These are phyloP conservation scores for Lepidium campestre DNA, from an alignment of 441 rosid genomes.

Conservation along the genomic window DNA sequence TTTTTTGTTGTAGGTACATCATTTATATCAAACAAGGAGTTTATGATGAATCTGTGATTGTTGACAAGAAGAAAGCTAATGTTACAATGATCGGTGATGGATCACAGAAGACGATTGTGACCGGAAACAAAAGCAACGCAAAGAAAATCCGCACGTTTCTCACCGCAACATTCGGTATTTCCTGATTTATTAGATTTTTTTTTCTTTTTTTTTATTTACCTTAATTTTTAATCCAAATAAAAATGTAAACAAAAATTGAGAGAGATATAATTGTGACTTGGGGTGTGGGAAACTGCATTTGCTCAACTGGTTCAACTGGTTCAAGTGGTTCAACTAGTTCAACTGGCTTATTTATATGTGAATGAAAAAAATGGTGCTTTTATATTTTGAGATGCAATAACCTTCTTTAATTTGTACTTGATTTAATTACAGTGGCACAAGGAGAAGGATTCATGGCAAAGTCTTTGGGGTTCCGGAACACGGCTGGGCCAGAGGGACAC, in stretches of 20 bases:
- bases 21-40: slow-evolving; percentile 60
- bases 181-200: too few relatives aligned
- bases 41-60: slow-evolving; percentile 52
- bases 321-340: too few relatives aligned
- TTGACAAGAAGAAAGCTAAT: slow-evolving; percentile 51
- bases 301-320: too few relatives aligned
- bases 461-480: slow-evolving; percentile 73
- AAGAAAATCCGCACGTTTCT: slow-evolving; percentile 50
- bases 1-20: slow-evolving; percentile 35
- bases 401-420: background rate
- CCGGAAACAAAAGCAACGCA: slow-evolving; percentile 45
- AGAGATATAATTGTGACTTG: background rate
- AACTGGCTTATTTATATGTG: too few relatives aligned
- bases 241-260: background rate
- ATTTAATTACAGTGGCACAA: slow-evolving; percentile 32
- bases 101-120: slow-evolving; percentile 56
- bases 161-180: slow-evolving; percentile 57
- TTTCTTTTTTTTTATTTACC: too few relatives aligned
- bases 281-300: too few relatives aligned
- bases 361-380: too few relatives aligned
- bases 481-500: slow-evolving; percentile 57
- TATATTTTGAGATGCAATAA: background rate
- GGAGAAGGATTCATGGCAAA: slow-evolving; percentile 61
- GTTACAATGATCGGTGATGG: slow-evolving; percentile 73
- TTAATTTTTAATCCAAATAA: too few relatives aligned